phyloP scores from a whole-genome alignment of 768 basidiomycete genomes.

The Boletus reticulatus region DNA sequence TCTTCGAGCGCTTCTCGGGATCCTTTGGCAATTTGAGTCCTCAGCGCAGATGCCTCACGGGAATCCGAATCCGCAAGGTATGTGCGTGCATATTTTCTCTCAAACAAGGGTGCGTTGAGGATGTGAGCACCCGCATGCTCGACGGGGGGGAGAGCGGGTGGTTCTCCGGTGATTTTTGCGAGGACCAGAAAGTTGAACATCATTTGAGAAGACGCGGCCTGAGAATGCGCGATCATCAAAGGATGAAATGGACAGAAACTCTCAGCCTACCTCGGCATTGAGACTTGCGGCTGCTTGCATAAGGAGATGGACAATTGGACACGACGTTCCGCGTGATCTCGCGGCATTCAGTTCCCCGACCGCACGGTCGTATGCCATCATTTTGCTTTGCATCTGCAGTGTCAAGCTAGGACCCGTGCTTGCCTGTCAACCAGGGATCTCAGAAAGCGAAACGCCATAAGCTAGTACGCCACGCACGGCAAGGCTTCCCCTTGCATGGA shows the following conservation, averaged over 20 bases:
- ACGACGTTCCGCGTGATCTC: constrained; percentile 68
- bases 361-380: constrained; percentile 93
- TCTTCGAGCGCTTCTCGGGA: constrained; percentile 82
- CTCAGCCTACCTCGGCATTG: constrained; percentile 47
- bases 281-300: constrained; percentile 64
- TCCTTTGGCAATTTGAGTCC: constrained; percentile 75
- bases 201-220: constrained; percentile 58
- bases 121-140: constrained; percentile 83
- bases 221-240: constrained; percentile 4
- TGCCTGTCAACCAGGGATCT: constrained; percentile 27
- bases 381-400: constrained; percentile 85
- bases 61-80: constrained; percentile 69
- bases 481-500: constrained; percentile 54
- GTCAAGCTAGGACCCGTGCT: constrained; percentile 54
- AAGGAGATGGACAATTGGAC: constrained; percentile 71
- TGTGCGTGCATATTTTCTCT: constrained; percentile 77
- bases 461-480: constrained; percentile 38
- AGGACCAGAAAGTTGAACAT: constrained; percentile 72
- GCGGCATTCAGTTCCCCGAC: constrained; percentile 75
- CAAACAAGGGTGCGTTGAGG: constrained; percentile 73
- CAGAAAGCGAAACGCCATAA: not conserved
- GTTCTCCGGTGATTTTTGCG: constrained; percentile 73
- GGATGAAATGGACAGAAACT: not conserved
- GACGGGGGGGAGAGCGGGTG: constrained; percentile 68
- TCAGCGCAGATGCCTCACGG: constrained; percentile 61